phyloP scores from a whole-genome alignment of 805 yeast genomes.

The Isabelozyma gotoi region DNA sequence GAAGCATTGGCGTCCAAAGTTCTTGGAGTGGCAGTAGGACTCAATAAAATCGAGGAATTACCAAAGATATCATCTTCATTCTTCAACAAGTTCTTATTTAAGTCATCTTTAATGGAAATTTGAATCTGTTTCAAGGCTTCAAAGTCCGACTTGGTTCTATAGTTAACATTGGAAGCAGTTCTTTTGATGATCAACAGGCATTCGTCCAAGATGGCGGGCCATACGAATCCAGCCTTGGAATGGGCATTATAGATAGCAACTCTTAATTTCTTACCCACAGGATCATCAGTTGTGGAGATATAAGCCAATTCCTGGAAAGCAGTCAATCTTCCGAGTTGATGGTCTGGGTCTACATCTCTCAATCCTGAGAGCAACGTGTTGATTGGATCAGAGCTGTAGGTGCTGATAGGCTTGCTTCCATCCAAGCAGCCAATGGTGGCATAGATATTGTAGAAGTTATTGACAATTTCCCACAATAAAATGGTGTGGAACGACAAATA shows the following conservation, averaged over 20 bases:
- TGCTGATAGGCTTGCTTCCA: slow-evolving; percentile 59
- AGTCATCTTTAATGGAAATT: slow-evolving; percentile 15
- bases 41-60: slow-evolving; percentile 22
- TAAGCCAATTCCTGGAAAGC: slow-evolving; percentile 78
- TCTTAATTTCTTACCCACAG: slow-evolving; percentile 45
- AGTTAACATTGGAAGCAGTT: slow-evolving; percentile 43
- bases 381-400: slow-evolving; percentile 59
- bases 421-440: slow-evolving; percentile 72
- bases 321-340: slow-evolving; percentile 46
- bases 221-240: slow-evolving; percentile 44
- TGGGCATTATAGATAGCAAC: slow-evolving; percentile 52
- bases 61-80: slow-evolving; percentile 32
- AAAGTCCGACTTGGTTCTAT: slow-evolving; percentile 29
- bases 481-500: slow-evolving; percentile 33
- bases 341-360: slow-evolving; percentile 43
- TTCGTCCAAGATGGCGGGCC: slow-evolving; percentile 63
- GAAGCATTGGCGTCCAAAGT: neutral
- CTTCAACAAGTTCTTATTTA: slow-evolving; percentile 6
- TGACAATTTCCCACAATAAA: slow-evolving; percentile 53
- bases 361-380: slow-evolving; percentile 65
- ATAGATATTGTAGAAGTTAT: slow-evolving; percentile 61
- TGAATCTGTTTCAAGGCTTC: slow-evolving; percentile 22
- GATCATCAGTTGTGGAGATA: slow-evolving; percentile 50
- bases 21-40: neutral
- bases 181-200: slow-evolving; percentile 55